Base-by-base conservation (phyloP, 306 rosid species). In the Gynostemma pentaphyllum region DNA sequence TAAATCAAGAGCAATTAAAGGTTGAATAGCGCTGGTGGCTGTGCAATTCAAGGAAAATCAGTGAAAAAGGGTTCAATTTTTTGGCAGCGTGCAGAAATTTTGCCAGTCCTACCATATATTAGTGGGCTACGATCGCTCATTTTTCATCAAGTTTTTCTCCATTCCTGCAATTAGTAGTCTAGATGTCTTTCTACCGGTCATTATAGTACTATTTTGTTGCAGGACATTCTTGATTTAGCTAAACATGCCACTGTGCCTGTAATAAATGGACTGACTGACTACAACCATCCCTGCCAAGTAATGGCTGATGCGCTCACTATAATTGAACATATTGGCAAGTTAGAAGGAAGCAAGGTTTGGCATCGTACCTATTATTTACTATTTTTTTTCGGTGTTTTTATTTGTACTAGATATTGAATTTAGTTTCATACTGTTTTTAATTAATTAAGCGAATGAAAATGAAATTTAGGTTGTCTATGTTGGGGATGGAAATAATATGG, bases 281-380 rank as follows among this genome's bases (percentile, higher is more conserved):
- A 84, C 81, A 92, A 92, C 75, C 99, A 88, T 72, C 99, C 99
- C 7, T 78, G 85, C 70, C 99, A 94, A 80, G 87, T 94, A 78
- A 88, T 94, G 95, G 99, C 99, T 7, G 99, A 94, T 82, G 99
- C 87, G 66, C 97, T 94, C 66, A 88, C 97, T 32, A 84, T 94
- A 26, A 83, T 94, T 66, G 99, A 94, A 66, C 86, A 84, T 59
- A 26, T 86, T 40, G 99, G 99, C 69, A 85, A 67, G 74, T 42
- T 94, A 70, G 95, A 88, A 79, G 97, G 89, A 67, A 84, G 89
- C 67, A 94, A 94, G 97, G 99, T 94, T 41, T 60, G 85, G 49
- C 28, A 9, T 45, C 66, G n/a, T n/a, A 26, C 61, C 29, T 59
- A 67, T 13, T 44, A n/a, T n/a, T n/a, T n/a, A n/a, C n/a, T 18